Conservation (phyloP, 306 rosid species). For the Castanea crenata region DNA sequence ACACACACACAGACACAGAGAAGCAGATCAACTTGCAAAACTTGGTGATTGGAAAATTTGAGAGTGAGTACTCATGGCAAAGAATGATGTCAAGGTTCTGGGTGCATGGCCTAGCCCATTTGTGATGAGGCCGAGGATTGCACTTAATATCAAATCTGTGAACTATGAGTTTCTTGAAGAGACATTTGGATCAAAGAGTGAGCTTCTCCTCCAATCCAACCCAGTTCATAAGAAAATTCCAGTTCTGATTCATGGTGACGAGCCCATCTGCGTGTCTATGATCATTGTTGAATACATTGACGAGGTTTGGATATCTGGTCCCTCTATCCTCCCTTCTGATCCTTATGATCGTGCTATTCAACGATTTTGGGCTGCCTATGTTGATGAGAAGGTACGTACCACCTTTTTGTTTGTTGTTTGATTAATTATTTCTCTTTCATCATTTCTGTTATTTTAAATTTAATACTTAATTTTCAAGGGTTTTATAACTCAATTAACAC, state of each 20-base stretch:
- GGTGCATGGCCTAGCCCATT: slow-evolving; percentile 53
- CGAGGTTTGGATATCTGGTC: slow-evolving; percentile 36
- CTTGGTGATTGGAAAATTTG: too few species aligned
- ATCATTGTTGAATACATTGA: slow-evolving; percentile 53
- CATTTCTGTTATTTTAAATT: too few species aligned
- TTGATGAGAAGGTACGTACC: slow-evolving; percentile 46
- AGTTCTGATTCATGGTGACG: slow-evolving; percentile 46
- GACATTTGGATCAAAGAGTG: slow-evolving; percentile 30
- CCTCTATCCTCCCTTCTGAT: slow-evolving; percentile 45
- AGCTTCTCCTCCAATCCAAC: slow-evolving; percentile 55
- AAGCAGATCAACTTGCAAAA: too few species aligned
- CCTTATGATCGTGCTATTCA: slow-evolving; percentile 49
- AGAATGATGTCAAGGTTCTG: slow-evolving; percentile 40
- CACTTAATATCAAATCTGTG: slow-evolving; percentile 48
- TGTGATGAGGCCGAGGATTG: slow-evolving; percentile 33
- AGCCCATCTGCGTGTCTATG: slow-evolving; percentile 48
- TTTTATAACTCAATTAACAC: too few species aligned
- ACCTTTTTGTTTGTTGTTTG: not conserved
- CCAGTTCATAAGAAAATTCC: slow-evolving; percentile 55
- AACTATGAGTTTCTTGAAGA: slow-evolving; percentile 42
- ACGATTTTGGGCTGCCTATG: slow-evolving; percentile 52
- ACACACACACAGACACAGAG: too few species aligned
- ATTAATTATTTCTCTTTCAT: not conserved
- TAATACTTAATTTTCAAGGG: too few species aligned
- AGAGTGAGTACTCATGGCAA: slow-evolving; percentile 16